Conservation (phyloP, 352 stramenopile genomes). For the Globisporangium nagaii region DNA sequence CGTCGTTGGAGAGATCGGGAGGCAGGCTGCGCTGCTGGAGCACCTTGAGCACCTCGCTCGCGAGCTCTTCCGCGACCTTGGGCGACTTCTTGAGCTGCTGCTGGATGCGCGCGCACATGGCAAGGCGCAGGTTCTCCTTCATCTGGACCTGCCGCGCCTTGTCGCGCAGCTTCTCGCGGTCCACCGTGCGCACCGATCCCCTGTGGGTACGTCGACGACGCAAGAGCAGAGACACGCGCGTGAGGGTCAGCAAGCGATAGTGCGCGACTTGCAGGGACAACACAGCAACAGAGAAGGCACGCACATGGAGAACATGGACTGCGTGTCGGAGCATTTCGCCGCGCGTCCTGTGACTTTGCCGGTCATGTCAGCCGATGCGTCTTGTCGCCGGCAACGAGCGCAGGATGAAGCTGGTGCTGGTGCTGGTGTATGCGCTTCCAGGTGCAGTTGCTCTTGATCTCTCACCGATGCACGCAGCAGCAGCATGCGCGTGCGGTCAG, state of each 20-base stretch:
- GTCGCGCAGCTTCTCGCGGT: constrained; percentile 63
- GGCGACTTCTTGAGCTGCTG: constrained; percentile 62
- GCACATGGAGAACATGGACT: constrained; percentile 39
- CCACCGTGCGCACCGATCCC: constrained; percentile 46
- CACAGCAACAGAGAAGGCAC: background rate
- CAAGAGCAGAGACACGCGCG: background rate
- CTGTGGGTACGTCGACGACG: constrained; percentile 4
- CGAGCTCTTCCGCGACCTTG: constrained; percentile 57
- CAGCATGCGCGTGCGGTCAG: background rate
- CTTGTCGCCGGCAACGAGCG: too few species aligned
- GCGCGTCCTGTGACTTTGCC: constrained; percentile 23
- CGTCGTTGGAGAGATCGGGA: constrained; percentile 31
- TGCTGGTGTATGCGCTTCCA: too few species aligned
- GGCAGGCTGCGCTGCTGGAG: constrained; percentile 38
- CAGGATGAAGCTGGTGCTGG: too few species aligned
- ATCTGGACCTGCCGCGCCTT: constrained; percentile 67
- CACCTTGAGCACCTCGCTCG: constrained; percentile 42
- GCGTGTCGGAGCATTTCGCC: constrained; percentile 24
- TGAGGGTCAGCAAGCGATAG: background rate
- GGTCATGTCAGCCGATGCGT: too few species aligned
- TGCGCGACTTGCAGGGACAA: background rate
- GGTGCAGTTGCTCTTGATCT: background rate
- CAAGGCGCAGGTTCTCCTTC: constrained; percentile 60
- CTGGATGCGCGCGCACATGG: constrained; percentile 69
- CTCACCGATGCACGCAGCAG: background rate